A percentile compares a stretch with the other conserved stretches of the same genome.
These are phyloP conservation scores for Phycomyces blakesleeanus DNA, from an alignment of 192 early-diverging fungal species.

Conservation along the genomic window DNA sequence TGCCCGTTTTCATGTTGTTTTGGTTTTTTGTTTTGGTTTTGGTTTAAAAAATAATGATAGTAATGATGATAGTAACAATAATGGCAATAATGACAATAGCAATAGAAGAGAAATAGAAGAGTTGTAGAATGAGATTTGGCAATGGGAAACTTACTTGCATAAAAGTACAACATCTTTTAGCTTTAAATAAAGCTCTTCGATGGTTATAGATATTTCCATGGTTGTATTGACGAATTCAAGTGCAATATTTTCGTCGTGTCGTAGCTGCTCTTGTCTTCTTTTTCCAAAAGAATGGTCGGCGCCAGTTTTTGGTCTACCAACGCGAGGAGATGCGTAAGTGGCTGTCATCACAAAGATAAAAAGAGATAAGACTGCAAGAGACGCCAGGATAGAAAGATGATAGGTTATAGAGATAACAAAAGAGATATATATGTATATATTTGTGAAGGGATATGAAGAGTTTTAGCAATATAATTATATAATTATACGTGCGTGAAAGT, in stretches of 20 bases:
- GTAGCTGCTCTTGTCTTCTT: constrained; percentile 23
- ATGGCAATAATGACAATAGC: background rate
- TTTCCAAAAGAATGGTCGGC: constrained; percentile 26
- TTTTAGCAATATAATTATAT: too few species aligned
- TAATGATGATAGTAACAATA: too few species aligned
- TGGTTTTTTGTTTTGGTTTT: too few species aligned
- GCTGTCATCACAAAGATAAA: constrained; percentile 13
- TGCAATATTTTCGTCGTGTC: constrained; percentile 14
- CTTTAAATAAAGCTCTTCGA: constrained; percentile 51
- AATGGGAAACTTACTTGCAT: constrained; percentile 54
- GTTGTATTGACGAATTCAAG: constrained; percentile 8
- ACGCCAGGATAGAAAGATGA: constrained; percentile 3
- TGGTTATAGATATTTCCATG: constrained; percentile 31
- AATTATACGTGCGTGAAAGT: too few species aligned
- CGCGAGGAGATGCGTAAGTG: constrained; percentile 14
- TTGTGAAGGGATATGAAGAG: too few species aligned
- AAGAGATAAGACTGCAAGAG: constrained; percentile 5
- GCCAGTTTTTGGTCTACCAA: constrained; percentile 25
- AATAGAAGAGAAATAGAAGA: too few species aligned
- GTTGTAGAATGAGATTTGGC: too few species aligned
- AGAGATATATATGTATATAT: too few species aligned
- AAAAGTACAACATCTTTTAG: constrained; percentile 76
- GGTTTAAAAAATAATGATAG: too few species aligned
- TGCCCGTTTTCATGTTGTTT: background rate
- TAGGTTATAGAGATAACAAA: background rate